A percentile compares a stretch with the other conserved stretches of the same genome.
phyloP scores from a whole-genome alignment of 2,329 filamentous ascomycete species.

The Penicillium glabrum region DNA sequence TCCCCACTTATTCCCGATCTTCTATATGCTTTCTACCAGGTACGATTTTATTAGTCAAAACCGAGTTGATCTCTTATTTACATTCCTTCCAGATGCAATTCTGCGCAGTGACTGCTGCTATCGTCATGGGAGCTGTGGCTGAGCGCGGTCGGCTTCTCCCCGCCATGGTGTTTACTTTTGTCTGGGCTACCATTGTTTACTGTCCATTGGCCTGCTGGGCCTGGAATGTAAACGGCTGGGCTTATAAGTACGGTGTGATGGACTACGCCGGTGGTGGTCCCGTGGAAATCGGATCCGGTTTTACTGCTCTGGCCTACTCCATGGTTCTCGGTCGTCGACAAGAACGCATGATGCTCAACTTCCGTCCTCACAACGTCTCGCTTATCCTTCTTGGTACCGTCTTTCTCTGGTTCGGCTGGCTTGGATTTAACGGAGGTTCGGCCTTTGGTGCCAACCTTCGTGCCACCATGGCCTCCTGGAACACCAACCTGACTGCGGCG shows the following conservation, averaged over 20 bases:
- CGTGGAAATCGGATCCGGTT: conserved; percentile 93
- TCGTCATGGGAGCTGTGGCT: conserved; percentile 87
- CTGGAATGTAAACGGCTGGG: conserved; percentile 96
- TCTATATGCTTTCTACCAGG: conserved; percentile 92
- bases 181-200: conserved; percentile 97
- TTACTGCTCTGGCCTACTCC: conserved; percentile 92
- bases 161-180: conserved; percentile 91
- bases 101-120: conserved; percentile 86
- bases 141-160: conserved; percentile 92
- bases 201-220: conserved; percentile 95
- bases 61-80: not conserved
- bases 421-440: conserved; percentile 97
- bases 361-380: conserved; percentile 97
- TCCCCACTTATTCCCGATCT: conserved; percentile 86
- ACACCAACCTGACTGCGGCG: conserved; percentile 89
- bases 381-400: conserved; percentile 94
- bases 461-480: conserved; percentile 96
- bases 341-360: conserved; percentile 99
- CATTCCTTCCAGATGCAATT: conserved; percentile 77
- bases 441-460: conserved; percentile 91
- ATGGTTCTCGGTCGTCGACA: conserved; percentile 93
- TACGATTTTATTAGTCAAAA: conserved; percentile 37
- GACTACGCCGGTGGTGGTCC: conserved; percentile 96
- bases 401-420: conserved; percentile 97
- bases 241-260: conserved; percentile 82